Conservation (phyloP, 2,329 filamentous ascomycete genomes). For the Tricladium varicosporioides region DNA sequence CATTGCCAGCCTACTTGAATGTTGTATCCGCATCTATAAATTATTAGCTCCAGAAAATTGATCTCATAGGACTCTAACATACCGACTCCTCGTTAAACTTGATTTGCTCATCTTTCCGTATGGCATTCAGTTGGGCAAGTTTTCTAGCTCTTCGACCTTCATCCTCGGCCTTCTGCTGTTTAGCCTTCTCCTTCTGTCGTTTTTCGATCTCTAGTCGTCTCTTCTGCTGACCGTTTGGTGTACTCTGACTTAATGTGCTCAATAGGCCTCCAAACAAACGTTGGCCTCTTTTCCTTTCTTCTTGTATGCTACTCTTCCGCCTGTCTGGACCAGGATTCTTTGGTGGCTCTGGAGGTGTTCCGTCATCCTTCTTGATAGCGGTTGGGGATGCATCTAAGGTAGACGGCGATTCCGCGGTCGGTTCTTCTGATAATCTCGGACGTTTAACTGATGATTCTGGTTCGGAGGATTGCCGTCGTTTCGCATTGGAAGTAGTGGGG, state of each 20-base stretch:
- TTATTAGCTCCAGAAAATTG: too few species aligned
- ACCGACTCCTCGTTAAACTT: slow-evolving; percentile 76
- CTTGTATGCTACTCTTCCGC: slow-evolving; percentile 50
- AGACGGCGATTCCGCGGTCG: slow-evolving; percentile 18
- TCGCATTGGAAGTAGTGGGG: slow-evolving; percentile 19
- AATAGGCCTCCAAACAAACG: slow-evolving; percentile 78
- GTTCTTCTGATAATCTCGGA: slow-evolving; percentile 41
- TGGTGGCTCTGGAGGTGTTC: slow-evolving; percentile 21
- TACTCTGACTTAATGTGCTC: slow-evolving; percentile 64
- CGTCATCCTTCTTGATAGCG: slow-evolving; percentile 16
- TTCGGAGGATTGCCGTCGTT: slow-evolving; percentile 51
- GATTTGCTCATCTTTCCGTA: slow-evolving; percentile 68
- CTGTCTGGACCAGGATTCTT: slow-evolving; percentile 30
- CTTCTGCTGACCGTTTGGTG: slow-evolving; percentile 60
- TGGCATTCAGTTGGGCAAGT: slow-evolving; percentile 57
- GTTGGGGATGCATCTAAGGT: slow-evolving; percentile 31
- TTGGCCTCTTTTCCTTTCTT: slow-evolving; percentile 82
- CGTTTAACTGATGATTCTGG: slow-evolving; percentile 52
- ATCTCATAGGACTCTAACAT: slow-evolving; percentile 37
- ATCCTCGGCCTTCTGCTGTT: slow-evolving; percentile 70
- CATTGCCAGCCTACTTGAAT: slow-evolving; percentile 67
- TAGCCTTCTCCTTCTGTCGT: slow-evolving; percentile 73
- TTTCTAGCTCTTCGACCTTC: slow-evolving; percentile 65
- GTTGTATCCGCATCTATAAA: slow-evolving; percentile 66
- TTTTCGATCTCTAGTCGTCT: slow-evolving; percentile 78